A percentile compares a stretch with the other conserved stretches of the same genome.
phyloP scores from a whole-genome alignment of 1,139 yeast species.

The Candida glucosophila region DNA sequence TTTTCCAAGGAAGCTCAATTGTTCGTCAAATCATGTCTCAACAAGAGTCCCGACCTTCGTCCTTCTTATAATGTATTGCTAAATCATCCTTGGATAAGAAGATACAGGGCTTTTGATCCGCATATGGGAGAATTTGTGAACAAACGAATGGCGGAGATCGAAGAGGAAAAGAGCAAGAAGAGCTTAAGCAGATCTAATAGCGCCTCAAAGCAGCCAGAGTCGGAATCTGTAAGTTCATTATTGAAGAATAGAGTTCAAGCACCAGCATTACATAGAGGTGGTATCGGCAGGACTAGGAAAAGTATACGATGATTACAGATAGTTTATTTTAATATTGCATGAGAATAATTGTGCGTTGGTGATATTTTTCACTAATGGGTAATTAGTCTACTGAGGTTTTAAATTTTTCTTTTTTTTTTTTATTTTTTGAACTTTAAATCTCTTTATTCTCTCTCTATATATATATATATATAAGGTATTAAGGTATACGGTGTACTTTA shows the following conservation, averaged over 20 bases:
- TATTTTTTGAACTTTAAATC: too few relatives aligned
- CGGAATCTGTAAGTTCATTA: slow-evolving; percentile 29
- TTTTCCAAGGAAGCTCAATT: slow-evolving; percentile 73
- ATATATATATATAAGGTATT: too few relatives aligned
- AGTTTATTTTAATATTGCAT: too few relatives aligned
- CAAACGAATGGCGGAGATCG: slow-evolving; percentile 21
- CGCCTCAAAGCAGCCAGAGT: slow-evolving; percentile 10
- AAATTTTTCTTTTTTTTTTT: too few relatives aligned
- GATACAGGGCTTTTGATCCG: slow-evolving; percentile 34
- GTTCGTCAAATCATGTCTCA: slow-evolving; percentile 73
- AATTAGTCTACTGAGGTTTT: too few relatives aligned
- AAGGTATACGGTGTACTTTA: too few relatives aligned
- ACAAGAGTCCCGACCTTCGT: slow-evolving; percentile 71
- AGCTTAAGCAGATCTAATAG: slow-evolving; percentile 9
- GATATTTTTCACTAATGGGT: too few relatives aligned
- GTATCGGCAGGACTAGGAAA: too few relatives aligned
- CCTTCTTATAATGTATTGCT: slow-evolving; percentile 75
- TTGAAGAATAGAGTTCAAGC: slow-evolving; percentile 32
- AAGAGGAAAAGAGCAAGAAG: slow-evolving; percentile 14
- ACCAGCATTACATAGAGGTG: slow-evolving; percentile 38
- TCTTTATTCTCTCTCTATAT: too few relatives aligned
- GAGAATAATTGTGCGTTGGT: too few relatives aligned
- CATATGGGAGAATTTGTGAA: slow-evolving; percentile 35
- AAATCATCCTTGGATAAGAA: slow-evolving; percentile 74
- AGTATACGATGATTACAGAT: too few relatives aligned